Evolutionary conservation across 495 filamentous ascomycete species (phyloP).

Genomic region (Lasiosphaeria hispida): DNA sequence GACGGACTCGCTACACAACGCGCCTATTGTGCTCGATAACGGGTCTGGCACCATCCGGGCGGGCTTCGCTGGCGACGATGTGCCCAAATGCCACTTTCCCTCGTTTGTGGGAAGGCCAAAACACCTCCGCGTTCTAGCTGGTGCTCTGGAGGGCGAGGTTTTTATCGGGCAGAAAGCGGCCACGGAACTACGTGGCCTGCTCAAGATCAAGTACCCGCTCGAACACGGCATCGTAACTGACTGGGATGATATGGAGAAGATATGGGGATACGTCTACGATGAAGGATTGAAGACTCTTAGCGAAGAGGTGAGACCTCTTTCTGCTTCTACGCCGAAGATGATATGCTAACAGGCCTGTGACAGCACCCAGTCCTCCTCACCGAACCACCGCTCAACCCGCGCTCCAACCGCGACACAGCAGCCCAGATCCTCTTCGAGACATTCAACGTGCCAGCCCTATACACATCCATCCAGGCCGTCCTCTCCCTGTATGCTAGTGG

Average conservation of each 20-base stretch:
- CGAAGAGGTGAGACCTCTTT: constrained; percentile 68
- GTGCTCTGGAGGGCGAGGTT: constrained; percentile 92
- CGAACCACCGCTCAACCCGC: constrained; percentile 93
- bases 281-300: constrained; percentile 85
- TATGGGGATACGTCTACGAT: constrained; percentile 76
- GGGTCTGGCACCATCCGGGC: constrained; percentile 96
- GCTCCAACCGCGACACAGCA: constrained; percentile 92
- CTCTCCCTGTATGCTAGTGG: constrained; percentile 95
- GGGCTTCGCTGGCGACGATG: constrained; percentile 92
- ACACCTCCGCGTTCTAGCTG: constrained; percentile 91
- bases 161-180: constrained; percentile 91
- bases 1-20: constrained; percentile 89
- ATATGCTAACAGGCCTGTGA: constrained; percentile 9
- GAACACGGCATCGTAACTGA: constrained; percentile 99
- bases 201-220: constrained; percentile 93
- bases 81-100: constrained; percentile 96
- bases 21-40: constrained; percentile 98
- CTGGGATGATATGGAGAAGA: constrained; percentile 99
- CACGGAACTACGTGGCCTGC: constrained; percentile 84
- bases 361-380: constrained; percentile 95
- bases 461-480: constrained; percentile 95
- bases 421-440: constrained; percentile 99
- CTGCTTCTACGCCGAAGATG: neutral
- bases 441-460: constrained; percentile 95
- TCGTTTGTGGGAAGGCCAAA: constrained; percentile 97